Evolutionary conservation across 768 basidiomycete genomes (phyloP).

Genomic region (Suillus hirtellus): DNA sequence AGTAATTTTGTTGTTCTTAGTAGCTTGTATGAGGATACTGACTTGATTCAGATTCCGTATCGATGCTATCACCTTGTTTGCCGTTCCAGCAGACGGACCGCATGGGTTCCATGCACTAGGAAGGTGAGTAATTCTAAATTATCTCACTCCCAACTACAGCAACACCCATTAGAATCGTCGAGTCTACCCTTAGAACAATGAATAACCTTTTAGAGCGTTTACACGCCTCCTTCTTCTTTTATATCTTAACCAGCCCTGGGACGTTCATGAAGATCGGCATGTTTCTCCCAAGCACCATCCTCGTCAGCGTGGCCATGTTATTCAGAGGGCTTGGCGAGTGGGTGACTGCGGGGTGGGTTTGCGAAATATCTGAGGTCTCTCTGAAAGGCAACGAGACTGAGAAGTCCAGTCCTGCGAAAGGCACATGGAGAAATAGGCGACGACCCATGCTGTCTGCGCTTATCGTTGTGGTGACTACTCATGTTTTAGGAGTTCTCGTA

Average conservation of each 20-base stretch:
- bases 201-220: constrained; percentile 96
- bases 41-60: constrained; percentile 72
- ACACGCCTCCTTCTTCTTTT: constrained; percentile 98
- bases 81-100: constrained; percentile 83
- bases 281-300: constrained; percentile 85
- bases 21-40: background rate
- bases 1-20: constrained; percentile 44
- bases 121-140: constrained; percentile 48
- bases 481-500: constrained; percentile 50
- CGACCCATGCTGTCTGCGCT: constrained; percentile 58
- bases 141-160: background rate
- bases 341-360: constrained; percentile 64
- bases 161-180: constrained; percentile 57
- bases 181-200: constrained; percentile 84
- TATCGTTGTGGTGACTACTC: constrained; percentile 55
- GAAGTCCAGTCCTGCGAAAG: constrained; percentile 14
- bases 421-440: constrained; percentile 46
- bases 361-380: constrained; percentile 16
- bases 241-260: constrained; percentile 55
- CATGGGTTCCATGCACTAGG: constrained; percentile 96
- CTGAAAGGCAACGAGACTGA: constrained; percentile 12
- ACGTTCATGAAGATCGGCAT: constrained; percentile 87
- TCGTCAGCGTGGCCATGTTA: constrained; percentile 85
- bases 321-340: constrained; percentile 76
- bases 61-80: constrained; percentile 91